Evolutionary conservation across 2,329 filamentous ascomycete genomes (phyloP).

Genomic region (Mycocentrospora acerina): DNA sequence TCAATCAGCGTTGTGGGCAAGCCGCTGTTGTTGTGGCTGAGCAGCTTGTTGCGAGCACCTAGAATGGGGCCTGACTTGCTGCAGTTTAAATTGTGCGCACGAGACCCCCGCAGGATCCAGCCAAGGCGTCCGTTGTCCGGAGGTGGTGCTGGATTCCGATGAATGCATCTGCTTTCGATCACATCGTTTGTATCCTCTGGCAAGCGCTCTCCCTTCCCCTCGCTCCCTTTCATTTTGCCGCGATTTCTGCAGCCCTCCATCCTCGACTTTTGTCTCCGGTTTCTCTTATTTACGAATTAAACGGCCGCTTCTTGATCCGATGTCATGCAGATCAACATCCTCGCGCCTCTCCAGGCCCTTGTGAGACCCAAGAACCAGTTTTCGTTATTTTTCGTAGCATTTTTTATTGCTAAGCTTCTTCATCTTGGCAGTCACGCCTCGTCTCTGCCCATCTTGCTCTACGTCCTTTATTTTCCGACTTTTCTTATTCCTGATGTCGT

Average conservation of each 20-base stretch:
- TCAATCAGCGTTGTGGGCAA: slow-evolving; percentile 1
- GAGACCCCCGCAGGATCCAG: slow-evolving; percentile 6
- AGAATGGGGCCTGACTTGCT: no score
- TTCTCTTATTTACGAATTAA: slow-evolving; percentile 7
- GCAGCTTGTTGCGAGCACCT: slow-evolving; percentile 2
- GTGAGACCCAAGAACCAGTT: slow-evolving; percentile 15
- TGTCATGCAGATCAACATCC: slow-evolving; percentile 17
- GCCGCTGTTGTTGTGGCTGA: slow-evolving; percentile 1
- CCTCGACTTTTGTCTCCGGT: not conserved
- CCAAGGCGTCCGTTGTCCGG: slow-evolving; percentile 5
- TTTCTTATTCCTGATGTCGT: slow-evolving; percentile 16
- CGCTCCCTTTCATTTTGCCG: slow-evolving; percentile 1
- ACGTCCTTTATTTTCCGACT: slow-evolving; percentile 18
- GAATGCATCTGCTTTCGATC: slow-evolving; percentile 3
- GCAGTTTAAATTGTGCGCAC: slow-evolving; percentile 6
- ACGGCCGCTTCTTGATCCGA: slow-evolving; percentile 6
- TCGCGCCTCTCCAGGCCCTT: slow-evolving; percentile 17
- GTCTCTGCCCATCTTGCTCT: slow-evolving; percentile 17
- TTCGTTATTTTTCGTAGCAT: slow-evolving; percentile 16
- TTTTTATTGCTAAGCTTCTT: slow-evolving; percentile 16
- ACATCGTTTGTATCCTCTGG: no score
- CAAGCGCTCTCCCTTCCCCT: no score
- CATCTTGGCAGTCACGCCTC: slow-evolving; percentile 17
- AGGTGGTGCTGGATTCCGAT: slow-evolving; percentile 6
- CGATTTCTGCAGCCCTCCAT: not conserved